phyloP scores from a whole-genome alignment of 1,284 basidiomycete genomes.

The Ceratobasidium sp. region DNA sequence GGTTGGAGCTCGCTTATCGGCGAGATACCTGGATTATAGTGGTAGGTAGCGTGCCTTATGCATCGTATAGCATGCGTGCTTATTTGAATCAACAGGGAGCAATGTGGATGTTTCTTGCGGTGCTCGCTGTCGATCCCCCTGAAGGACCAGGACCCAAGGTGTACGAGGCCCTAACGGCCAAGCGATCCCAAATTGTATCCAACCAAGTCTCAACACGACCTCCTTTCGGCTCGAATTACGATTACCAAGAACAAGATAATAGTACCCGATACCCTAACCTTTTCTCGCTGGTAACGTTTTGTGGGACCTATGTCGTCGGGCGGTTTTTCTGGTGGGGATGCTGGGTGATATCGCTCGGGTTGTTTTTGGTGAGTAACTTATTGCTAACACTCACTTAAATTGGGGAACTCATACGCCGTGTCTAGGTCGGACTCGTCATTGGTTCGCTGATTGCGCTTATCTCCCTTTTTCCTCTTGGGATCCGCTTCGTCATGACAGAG shows the following conservation, averaged over 20 bases:
- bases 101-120: background rate
- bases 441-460: background rate
- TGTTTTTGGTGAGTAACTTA: too few relatives aligned
- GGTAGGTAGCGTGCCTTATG: background rate
- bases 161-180: background rate
- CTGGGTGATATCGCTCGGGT: background rate
- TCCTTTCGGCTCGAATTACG: too few relatives aligned
- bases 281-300: background rate
- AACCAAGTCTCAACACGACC: too few relatives aligned
- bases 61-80: background rate
- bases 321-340: conserved; percentile 6
- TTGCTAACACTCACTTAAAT: too few relatives aligned
- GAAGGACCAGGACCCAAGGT: too few relatives aligned
- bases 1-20: background rate
- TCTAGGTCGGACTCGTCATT: background rate
- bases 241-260: background rate
- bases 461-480: background rate
- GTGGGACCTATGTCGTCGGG: background rate
- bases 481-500: background rate
- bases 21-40: background rate
- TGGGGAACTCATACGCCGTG: too few relatives aligned
- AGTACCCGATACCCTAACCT: conserved; percentile 1
- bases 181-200: too few relatives aligned
- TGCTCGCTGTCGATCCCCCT: conserved; percentile 1
- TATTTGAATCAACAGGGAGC: background rate